phyloP scores from a whole-genome alignment of 352 stramenopile species.

The Phytophthora meadii region DNA sequence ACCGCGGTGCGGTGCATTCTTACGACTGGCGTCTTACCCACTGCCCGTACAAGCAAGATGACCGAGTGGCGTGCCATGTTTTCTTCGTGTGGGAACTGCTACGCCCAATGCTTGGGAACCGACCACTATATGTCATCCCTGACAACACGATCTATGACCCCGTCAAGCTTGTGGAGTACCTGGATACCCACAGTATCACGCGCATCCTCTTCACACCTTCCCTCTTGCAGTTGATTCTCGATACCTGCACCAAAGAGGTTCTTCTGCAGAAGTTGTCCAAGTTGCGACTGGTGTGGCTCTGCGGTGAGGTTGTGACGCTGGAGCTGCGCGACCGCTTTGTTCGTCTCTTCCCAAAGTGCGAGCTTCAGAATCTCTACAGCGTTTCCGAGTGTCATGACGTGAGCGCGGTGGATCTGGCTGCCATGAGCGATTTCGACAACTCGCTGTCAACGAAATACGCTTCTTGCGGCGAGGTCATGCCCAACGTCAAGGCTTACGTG shows the following conservation, averaged over 20 bases:
- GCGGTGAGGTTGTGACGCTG: constrained; percentile 93
- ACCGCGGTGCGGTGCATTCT: constrained; percentile 92
- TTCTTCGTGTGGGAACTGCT: constrained; percentile 97
- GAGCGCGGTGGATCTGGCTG: constrained; percentile 78
- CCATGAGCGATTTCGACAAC: constrained; percentile 78
- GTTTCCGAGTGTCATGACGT: constrained; percentile 95
- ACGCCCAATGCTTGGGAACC: constrained; percentile 89
- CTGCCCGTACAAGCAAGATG: constrained; percentile 71
- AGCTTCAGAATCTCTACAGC: constrained; percentile 94
- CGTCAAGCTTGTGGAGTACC: constrained; percentile 75
- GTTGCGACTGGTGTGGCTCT: constrained; percentile 91
- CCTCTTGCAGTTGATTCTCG: constrained; percentile 89
- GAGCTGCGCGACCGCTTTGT: constrained; percentile 89
- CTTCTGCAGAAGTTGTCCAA: constrained; percentile 66
- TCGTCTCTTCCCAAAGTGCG: constrained; percentile 80
- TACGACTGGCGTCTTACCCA: constrained; percentile 91
- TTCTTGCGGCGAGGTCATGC: constrained; percentile 88
- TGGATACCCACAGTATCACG: constrained; percentile 83
- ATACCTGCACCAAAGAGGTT: constrained; percentile 63
- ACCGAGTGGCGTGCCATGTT: constrained; percentile 92
- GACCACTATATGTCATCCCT: constrained; percentile 92
- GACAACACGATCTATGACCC: constrained; percentile 94
- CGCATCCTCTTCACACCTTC: constrained; percentile 95
- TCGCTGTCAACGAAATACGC: constrained; percentile 86
- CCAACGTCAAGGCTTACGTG: constrained; percentile 81